phyloP scores from a whole-genome alignment of 2,329 filamentous ascomycete genomes.

The Trichoderma sp. region DNA sequence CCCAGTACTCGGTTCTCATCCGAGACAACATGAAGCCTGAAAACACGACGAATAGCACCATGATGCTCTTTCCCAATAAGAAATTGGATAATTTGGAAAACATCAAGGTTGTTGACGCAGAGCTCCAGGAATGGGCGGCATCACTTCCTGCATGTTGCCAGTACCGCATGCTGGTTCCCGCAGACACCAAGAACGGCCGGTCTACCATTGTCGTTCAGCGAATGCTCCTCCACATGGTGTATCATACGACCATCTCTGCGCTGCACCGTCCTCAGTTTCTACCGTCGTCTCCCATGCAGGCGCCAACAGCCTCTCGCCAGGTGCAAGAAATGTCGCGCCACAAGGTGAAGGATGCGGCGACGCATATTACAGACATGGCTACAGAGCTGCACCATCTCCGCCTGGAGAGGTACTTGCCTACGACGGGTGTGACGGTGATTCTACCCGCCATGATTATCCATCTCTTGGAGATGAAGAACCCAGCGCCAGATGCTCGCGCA shows the following conservation, averaged over 20 bases:
- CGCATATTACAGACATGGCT: slow-evolving; percentile 81
- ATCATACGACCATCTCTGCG: slow-evolving; percentile 86
- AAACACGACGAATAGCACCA: slow-evolving; percentile 69
- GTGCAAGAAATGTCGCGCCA: slow-evolving; percentile 78
- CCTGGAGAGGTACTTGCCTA: slow-evolving; percentile 77
- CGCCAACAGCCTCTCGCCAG: slow-evolving; percentile 57
- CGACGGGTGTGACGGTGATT: slow-evolving; percentile 85
- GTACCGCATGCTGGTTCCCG: slow-evolving; percentile 55
- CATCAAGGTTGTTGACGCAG: slow-evolving; percentile 73
- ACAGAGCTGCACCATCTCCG: slow-evolving; percentile 69
- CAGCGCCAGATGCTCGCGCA: slow-evolving; percentile 66
- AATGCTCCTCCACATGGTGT: slow-evolving; percentile 89
- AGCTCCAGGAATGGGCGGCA: slow-evolving; percentile 74
- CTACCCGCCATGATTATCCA: slow-evolving; percentile 93
- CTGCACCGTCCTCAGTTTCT: slow-evolving; percentile 89
- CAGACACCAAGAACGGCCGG: slow-evolving; percentile 58
- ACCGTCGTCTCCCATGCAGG: slow-evolving; percentile 61
- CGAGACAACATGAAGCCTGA: slow-evolving; percentile 77
- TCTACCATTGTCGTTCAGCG: slow-evolving; percentile 66
- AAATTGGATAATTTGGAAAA: slow-evolving; percentile 76
- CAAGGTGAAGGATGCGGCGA: slow-evolving; percentile 78
- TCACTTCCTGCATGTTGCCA: slow-evolving; percentile 68
- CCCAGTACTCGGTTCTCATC: slow-evolving; percentile 88
- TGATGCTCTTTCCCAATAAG: slow-evolving; percentile 92
- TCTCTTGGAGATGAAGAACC: slow-evolving; percentile 85